Evolutionary conservation across 768 basidiomycete genomes (phyloP), one percentile per base, ranked within the genome.

Genomic region (Lactarius sanguifluus): DNA sequence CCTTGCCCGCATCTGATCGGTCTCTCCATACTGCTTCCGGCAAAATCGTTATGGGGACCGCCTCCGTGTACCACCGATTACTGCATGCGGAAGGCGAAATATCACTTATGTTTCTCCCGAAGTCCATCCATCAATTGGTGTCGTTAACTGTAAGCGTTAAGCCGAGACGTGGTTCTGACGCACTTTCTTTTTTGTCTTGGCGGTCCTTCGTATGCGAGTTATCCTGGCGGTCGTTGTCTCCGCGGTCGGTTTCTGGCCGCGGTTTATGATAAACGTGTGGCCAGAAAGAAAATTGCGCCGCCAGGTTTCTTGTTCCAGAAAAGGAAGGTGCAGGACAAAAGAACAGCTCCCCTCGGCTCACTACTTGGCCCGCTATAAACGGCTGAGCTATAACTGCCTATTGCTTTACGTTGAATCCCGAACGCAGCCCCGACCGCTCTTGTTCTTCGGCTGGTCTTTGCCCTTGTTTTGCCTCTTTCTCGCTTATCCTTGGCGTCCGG

Each of bases 311-410:
- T 68, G 59, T 69, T 50, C 59, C 50, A 18, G 41, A 61, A 64
- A 62, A 36, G 67, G 41, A 40, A 58, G 20, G 36, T 30, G 20
- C 23, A 50, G 58, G 54, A 62, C 69, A 68, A 68, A 52, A 40
- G 54, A 54, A 59, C 16, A n/a, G 20, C 45, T 47, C 2, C 66
- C 62, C 10, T n/a, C 56, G 25, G 50, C 50, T 52, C 50, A 28
- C 13, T 25, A 25, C 40, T n/a, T 30, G 8, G 38, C 23, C 50
- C 16, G n/a, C 23, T 18, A 32, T 38, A 13, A n/a, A 25, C 59
- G n/a, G 52, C 23, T 36, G 34, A 15, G 43, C 5, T 47, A n/a
- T 20, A 23, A 32, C 20, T 52, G 52, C 40, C 40, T 20, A 43
- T 38, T 56, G 9, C 18, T 34, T 57, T 38, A 5, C 52, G 34